These are phyloP conservation scores for Piloderma croceum DNA, from an alignment of 768 basidiomycete genomes.

Conservation along the genomic window DNA sequence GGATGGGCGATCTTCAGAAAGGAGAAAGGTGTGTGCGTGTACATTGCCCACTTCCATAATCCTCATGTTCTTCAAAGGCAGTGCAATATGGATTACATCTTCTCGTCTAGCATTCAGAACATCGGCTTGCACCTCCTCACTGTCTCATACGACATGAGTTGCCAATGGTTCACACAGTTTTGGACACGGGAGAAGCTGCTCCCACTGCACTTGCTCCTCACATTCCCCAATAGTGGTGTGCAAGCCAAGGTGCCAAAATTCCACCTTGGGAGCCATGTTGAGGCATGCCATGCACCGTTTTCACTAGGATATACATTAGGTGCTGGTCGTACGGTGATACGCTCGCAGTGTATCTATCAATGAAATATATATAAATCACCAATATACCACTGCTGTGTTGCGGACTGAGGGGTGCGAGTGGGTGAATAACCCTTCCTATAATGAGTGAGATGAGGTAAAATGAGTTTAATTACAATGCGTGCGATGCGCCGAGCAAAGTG, in stretches of 20 bases:
- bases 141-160: conserved; percentile 22
- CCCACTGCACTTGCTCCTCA: not conserved
- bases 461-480: too few relatives aligned
- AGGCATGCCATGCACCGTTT: too few relatives aligned
- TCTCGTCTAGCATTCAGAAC: conserved; percentile 17
- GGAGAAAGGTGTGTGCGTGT: conserved; percentile 19
- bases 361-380: too few relatives aligned
- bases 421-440: too few relatives aligned
- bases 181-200: conserved; percentile 4
- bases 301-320: too few relatives aligned
- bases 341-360: too few relatives aligned
- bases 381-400: too few relatives aligned
- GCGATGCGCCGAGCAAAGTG: too few relatives aligned
- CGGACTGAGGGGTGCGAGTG: too few relatives aligned
- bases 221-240: not conserved
- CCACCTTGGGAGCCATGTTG: not conserved
- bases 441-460: too few relatives aligned
- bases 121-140: not conserved
- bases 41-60: not conserved
- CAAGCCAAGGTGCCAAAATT: not conserved
- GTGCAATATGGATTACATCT: conserved; percentile 33
- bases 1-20: conserved; percentile 20
- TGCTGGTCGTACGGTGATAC: too few relatives aligned
- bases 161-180: conserved; percentile 21
- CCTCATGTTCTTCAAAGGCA: conserved; percentile 19